Evolutionary conservation across 1,139 yeast genomes (phyloP).

Genomic region (Hyphopichia khmerensis): DNA sequence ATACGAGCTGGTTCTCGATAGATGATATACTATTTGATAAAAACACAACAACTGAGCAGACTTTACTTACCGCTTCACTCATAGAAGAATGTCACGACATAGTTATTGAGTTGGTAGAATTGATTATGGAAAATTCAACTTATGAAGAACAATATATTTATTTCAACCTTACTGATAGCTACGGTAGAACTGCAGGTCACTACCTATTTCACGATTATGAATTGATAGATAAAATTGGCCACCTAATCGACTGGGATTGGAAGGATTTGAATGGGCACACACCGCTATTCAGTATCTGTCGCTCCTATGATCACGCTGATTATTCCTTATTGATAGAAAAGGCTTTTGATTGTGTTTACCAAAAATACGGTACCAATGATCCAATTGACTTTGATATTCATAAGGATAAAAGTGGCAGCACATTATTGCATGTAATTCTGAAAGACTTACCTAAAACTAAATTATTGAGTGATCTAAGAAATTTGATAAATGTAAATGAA

Average conservation of each 20-base stretch:
- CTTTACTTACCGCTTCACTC: constrained; percentile 61
- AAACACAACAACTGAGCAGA: constrained; percentile 48
- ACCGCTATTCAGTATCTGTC: constrained; percentile 71
- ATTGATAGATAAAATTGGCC: constrained; percentile 56
- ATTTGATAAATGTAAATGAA: constrained; percentile 57
- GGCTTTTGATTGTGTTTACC: constrained; percentile 46
- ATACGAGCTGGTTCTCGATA: constrained; percentile 51
- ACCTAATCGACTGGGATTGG: constrained; percentile 65
- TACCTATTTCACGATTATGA: constrained; percentile 61
- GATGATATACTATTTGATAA: constrained; percentile 70
- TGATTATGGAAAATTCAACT: constrained; percentile 44
- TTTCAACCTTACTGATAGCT: constrained; percentile 49
- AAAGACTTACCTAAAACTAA: constrained; percentile 40
- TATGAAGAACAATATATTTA: constrained; percentile 47
- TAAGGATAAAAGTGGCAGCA: constrained; percentile 70
- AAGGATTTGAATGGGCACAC: constrained; percentile 72
- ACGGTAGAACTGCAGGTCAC: constrained; percentile 69
- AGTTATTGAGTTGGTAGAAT: constrained; percentile 46
- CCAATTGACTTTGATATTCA: constrained; percentile 57
- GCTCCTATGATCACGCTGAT: constrained; percentile 77
- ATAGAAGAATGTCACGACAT: constrained; percentile 52
- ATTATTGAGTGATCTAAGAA: constrained; percentile 29
- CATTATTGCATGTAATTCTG: constrained; percentile 68
- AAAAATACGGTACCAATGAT: constrained; percentile 31
- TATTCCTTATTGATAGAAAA: constrained; percentile 51